Base-by-base conservation (phyloP, 2,329 filamentous ascomycete genomes). In the Pseudogymnoascus sp. region DNA sequence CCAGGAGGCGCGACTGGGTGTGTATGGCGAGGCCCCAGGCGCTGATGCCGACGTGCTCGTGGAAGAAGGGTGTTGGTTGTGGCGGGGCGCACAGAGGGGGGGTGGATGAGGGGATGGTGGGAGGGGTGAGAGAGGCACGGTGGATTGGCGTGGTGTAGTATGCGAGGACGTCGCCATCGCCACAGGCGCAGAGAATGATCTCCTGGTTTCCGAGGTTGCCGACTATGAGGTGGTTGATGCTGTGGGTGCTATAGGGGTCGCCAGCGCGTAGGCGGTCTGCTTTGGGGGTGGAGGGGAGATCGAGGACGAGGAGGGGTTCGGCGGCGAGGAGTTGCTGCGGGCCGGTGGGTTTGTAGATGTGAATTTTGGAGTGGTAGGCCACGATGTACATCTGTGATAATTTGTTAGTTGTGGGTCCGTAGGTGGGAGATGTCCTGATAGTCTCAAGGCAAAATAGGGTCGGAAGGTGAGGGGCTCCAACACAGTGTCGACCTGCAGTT, bases 1-100 rank as follows among this genome's bases (percentile, higher is more conserved):
- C 95, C 66, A 99, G 88, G 65, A 97, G 78, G 0, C 93, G 86
- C n/a, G 90, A 91, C 66, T 86, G 78, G 65, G 85, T 82, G 73
- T 97, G 93, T 10, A 96, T 82, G 6, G 91, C 88, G 59, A 96
- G 76, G 0, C 93, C 95, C 95, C 95, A 99, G 2, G 93, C 93
- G 65, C 90, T 93, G 24, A 76, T 77, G 1, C 84, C 84, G 2
- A 96, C 91, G 71, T 89, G 92, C 38, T 89, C 83, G 64, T 86
- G 84, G 64, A 96, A 90, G 71, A 96, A 90, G 14, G 44, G 24
- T 2, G 44, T n/a, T 50, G 44, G 44, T 50, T 50, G 44, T 47
- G 19, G 42, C 6, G 13, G 11, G 24, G 16, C 7, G 26, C 26
- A 3, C 6, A n/a, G 13, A 4, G 44, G 21, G 8, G 21, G 44